phyloP scores from a whole-genome alignment of 169 alveolate genomes.

The Plasmodium gonderi region DNA sequence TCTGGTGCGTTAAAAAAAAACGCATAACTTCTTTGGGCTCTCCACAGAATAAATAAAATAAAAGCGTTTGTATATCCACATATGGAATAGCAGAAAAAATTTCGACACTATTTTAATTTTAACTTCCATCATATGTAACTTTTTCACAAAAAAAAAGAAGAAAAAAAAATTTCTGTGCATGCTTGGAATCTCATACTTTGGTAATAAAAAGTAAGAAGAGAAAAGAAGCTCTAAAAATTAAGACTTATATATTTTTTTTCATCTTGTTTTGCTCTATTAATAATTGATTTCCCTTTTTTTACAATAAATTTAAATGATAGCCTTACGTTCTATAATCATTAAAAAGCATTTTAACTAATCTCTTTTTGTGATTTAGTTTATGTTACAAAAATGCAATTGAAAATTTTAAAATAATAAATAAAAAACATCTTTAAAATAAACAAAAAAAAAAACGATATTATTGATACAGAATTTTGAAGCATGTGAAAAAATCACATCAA shows the following conservation, averaged over 20 bases:
- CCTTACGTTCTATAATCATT: too few relatives aligned
- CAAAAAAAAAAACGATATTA: too few relatives aligned
- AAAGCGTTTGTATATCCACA: neutral
- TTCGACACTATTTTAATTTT: neutral
- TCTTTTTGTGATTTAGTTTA: neutral
- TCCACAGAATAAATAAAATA: neutral
- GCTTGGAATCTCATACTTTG: too few relatives aligned
- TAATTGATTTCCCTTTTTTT: neutral
- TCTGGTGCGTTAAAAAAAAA: neutral
- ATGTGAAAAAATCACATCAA: neutral
- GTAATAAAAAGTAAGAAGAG: neutral
- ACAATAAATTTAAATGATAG: neutral
- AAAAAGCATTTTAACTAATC: neutral
- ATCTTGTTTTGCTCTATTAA: neutral
- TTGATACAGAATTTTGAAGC: neutral
- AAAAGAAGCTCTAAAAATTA: too few relatives aligned
- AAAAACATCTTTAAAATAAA: too few relatives aligned
- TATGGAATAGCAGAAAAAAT: neutral
- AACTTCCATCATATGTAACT: neutral
- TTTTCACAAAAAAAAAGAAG: neutral
- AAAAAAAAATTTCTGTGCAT: too few relatives aligned
- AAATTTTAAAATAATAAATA: too few relatives aligned
- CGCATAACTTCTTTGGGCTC: neutral
- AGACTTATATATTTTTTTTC: neutral
- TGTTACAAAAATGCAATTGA: neutral